phyloP scores from a whole-genome alignment of 176 grass and related monocot species.

The Avena sativa region DNA sequence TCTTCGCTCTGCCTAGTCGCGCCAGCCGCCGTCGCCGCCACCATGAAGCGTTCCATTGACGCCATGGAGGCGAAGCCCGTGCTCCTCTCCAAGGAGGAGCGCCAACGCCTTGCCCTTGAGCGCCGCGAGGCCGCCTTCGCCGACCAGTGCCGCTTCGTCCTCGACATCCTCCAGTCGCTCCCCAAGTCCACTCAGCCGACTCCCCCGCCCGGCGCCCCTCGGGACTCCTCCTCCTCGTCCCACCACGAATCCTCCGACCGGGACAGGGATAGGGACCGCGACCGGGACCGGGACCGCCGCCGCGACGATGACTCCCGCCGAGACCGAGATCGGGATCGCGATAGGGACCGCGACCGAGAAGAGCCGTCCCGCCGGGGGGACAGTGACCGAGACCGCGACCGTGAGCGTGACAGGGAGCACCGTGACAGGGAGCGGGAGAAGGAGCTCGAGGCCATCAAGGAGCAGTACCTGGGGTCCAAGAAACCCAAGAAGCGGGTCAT shows the following conservation, averaged over 20 bases:
- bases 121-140: slow-evolving; percentile 78
- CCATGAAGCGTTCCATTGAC: slow-evolving; percentile 77
- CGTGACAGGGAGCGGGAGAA: slow-evolving; percentile 79
- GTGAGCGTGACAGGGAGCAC: slow-evolving; percentile 59
- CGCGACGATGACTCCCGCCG: slow-evolving; percentile 59
- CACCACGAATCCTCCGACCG: slow-evolving; percentile 43
- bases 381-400: slow-evolving; percentile 55
- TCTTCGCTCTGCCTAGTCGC: background rate
- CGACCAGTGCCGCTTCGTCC: slow-evolving; percentile 66
- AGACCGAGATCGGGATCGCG: slow-evolving; percentile 66
- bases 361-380: slow-evolving; percentile 54
- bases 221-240: slow-evolving; percentile 14
- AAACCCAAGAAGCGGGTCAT: slow-evolving; percentile 97
- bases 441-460: slow-evolving; percentile 91
- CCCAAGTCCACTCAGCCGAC: slow-evolving; percentile 38
- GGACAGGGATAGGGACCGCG: slow-evolving; percentile 49
- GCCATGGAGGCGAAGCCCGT: slow-evolving; percentile 60
- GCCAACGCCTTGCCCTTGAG: slow-evolving; percentile 79
- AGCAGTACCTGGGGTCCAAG: slow-evolving; percentile 95
- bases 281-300: slow-evolving; percentile 48
- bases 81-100: slow-evolving; percentile 78
- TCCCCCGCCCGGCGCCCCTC: slow-evolving; percentile 39
- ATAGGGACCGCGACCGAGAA: slow-evolving; percentile 51
- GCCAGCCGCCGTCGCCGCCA: slow-evolving; percentile 39
- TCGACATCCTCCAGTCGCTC: slow-evolving; percentile 62